Percentiles rank a stretch among this genome's conserved stretches.
These are phyloP conservation scores for Tephrocybe sp. DNA, from an alignment of 768 basidiomycete species.

Conservation along the genomic window DNA sequence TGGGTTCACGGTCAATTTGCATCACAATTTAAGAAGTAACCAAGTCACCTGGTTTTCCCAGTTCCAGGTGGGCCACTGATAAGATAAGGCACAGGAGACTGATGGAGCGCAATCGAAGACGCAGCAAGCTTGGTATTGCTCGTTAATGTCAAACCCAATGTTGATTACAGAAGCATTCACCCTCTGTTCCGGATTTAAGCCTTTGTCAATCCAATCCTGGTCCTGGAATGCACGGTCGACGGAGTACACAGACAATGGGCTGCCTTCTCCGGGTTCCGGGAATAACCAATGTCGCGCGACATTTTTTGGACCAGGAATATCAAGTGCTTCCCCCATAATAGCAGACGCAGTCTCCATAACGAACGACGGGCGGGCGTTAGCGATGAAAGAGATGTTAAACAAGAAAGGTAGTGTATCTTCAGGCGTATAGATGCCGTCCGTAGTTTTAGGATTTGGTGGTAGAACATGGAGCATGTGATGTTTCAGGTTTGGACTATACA, in stretches of 20 bases:
- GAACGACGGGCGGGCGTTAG: conserved; percentile 40
- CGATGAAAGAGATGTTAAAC: conserved; percentile 49
- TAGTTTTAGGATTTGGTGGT: conserved; percentile 16
- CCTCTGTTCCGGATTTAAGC: conserved; percentile 45
- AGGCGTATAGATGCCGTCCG: conserved; percentile 20
- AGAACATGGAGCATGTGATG: conserved; percentile 37
- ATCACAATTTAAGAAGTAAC: not conserved
- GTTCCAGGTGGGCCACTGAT: conserved; percentile 52
- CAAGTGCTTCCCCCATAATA: conserved; percentile 25
- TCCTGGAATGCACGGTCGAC: conserved; percentile 26
- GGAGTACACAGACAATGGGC: conserved; percentile 17
- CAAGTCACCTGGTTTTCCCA: conserved; percentile 45
- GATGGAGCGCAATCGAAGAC: conserved; percentile 38
- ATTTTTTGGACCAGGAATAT: conserved; percentile 19
- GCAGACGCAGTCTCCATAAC: conserved; percentile 40
- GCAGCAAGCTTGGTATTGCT: conserved; percentile 38
- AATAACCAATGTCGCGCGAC: conserved; percentile 45
- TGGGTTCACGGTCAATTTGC: not conserved
- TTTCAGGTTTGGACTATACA: conserved; percentile 38
- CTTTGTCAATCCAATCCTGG: conserved; percentile 41
- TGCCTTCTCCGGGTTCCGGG: conserved; percentile 32
- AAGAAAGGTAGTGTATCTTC: conserved; percentile 36
- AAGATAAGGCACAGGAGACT: conserved; percentile 45
- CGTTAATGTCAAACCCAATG: not conserved
- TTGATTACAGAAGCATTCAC: conserved; percentile 21